phyloP scores from a whole-genome alignment of 169 alveolate species.

The Plasmodium gallinaceum region DNA sequence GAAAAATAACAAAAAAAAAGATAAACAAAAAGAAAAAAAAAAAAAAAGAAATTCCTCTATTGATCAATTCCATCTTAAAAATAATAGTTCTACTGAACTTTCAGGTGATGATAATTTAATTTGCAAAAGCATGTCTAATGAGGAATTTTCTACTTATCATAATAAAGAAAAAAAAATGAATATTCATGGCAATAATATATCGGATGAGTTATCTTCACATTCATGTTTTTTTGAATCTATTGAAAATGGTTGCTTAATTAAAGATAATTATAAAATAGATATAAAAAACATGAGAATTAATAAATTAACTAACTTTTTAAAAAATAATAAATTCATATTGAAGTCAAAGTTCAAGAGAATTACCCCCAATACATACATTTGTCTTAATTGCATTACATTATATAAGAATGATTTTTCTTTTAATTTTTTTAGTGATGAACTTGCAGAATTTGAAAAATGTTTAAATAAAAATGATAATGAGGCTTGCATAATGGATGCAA shows the following conservation, averaged over 20 bases:
- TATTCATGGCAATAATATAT: slow-evolving; percentile 2
- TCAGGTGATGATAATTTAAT: slow-evolving; percentile 5
- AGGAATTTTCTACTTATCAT: background rate
- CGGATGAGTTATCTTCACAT: slow-evolving; percentile 25
- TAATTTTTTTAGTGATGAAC: slow-evolving; percentile 21
- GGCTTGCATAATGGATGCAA: background rate
- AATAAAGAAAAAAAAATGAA: background rate
- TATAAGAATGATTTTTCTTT: slow-evolving; percentile 47
- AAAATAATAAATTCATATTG: slow-evolving; percentile 23
- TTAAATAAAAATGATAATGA: background rate
- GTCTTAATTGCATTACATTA: slow-evolving; percentile 39
- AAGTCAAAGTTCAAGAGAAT: slow-evolving; percentile 62
- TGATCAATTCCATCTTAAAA: background rate
- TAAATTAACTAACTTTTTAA: slow-evolving; percentile 46
- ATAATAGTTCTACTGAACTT: background rate
- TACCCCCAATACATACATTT: slow-evolving; percentile 42
- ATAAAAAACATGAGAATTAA: slow-evolving; percentile 16
- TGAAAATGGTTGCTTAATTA: background rate
- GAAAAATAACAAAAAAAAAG: slow-evolving; percentile 3
- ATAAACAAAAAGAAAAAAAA: slow-evolving; percentile 7
- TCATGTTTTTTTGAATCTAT: slow-evolving; percentile 16
- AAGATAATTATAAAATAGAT: background rate
- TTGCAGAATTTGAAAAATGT: background rate
- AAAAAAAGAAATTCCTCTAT: background rate
- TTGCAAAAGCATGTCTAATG: slow-evolving; percentile 3